Percentiles rank a stretch among this genome's conserved stretches.
Conservation (phyloP, 2,329 filamentous ascomycete species). For the Juglanconis oblonga region DNA sequence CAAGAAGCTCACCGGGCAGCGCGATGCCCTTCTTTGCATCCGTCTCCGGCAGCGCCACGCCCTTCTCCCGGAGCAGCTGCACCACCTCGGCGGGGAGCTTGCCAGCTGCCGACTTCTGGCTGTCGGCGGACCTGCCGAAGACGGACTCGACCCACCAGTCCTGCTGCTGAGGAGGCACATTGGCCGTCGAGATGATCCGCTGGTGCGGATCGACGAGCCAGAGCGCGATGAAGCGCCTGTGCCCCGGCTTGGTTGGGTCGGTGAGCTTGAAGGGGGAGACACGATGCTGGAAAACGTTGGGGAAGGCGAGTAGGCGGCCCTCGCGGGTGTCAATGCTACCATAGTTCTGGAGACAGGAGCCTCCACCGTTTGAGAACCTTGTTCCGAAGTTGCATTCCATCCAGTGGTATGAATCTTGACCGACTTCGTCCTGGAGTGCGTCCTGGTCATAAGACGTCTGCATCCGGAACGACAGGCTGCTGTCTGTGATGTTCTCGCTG, state of each 20-base stretch:
- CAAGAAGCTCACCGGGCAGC: constrained; percentile 14
- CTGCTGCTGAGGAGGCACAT: constrained; percentile 42
- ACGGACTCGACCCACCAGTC: constrained; percentile 34
- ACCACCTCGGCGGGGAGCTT: constrained; percentile 16
- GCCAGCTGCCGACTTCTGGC: background rate
- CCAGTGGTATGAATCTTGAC: constrained; percentile 31
- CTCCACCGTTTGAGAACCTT: constrained; percentile 27
- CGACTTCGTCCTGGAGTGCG: constrained; percentile 23
- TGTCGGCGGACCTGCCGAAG: constrained; percentile 3
- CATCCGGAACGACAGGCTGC: constrained; percentile 49
- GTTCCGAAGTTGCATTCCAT: constrained; percentile 36
- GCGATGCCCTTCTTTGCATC: background rate
- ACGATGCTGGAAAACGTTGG: constrained; percentile 51
- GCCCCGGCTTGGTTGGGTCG: constrained; percentile 51
- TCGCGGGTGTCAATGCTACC: constrained; percentile 45
- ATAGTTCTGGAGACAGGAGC: constrained; percentile 37
- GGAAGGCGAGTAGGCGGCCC: constrained; percentile 53
- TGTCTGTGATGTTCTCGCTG: constrained; percentile 55
- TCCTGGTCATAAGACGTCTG: constrained; percentile 32
- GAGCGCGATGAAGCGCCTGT: constrained; percentile 57
- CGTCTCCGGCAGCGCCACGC: background rate
- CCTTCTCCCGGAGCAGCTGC: constrained; percentile 14
- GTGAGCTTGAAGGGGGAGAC: constrained; percentile 49
- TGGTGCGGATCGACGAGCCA: constrained; percentile 58
- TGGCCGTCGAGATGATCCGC: constrained; percentile 41